Evolutionary conservation across 139 green algal genomes (phyloP), one percentile per base, ranked within the genome.

Genomic region (Pycnococcus provasolii): DNA sequence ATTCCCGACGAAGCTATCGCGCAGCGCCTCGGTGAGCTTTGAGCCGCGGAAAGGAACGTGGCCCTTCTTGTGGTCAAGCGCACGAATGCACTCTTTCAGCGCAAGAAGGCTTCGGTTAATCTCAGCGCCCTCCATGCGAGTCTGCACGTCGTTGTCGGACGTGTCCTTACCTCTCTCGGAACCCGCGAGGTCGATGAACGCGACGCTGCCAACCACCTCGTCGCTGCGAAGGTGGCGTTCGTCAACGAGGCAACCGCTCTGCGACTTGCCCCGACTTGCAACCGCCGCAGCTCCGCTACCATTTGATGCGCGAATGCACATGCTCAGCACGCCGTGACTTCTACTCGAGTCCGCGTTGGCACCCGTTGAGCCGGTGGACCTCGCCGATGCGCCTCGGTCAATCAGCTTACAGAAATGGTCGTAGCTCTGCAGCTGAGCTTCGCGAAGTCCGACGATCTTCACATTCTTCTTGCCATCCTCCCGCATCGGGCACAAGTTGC

Each of bases 51-150:
- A 99, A 4, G 93, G 93, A 26, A 99, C 90, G 76, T 99, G 93
- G 37, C 77, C 70, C 7, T 85, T 81, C n/a, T 91, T 86, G 8
- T 64, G 72, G 73, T 97, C 92, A 39, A 98, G 77, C 42, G 91
- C 92, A 4, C 92, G 79, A 59, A 96, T 96, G 79, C 87, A 93
- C 68, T 84, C 79, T 47, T 98, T 97, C 39, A 97, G 79, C 2
- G 91, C 91, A 41, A 97, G 78, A 68, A 98, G 79, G 48, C 77
- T 90, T 81, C 97, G 97, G 82, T 97, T 99, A 79, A 99, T 99
- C 75, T 97, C 90, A 2, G 93, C 93, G 4, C 93, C 93, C 77
- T 97, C 90, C 54, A 90, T 61, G 26, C 91, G 82, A 39, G 80
- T 85, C 68, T 89, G 85, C n/a, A 81, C 70, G 67, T 97, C 89